phyloP scores from a whole-genome alignment of 2,329 filamentous ascomycete species.

The Coniochaeta sp. region DNA sequence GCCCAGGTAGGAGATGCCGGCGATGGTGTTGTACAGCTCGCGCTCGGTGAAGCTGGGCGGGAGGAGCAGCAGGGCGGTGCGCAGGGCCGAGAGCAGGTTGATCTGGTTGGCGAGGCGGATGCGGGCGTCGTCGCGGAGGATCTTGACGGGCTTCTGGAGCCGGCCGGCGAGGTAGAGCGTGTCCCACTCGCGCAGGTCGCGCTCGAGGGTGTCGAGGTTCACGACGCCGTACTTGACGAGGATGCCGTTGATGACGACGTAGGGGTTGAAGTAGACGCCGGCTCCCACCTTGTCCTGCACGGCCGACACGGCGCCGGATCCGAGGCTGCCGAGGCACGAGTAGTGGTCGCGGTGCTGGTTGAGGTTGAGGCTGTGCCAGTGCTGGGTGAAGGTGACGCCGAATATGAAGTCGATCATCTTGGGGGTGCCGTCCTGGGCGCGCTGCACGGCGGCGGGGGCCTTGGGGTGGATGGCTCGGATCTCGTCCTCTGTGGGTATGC shows the following conservation, averaged over 20 bases:
- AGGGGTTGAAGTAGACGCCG: slow-evolving; percentile 96
- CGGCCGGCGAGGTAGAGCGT: slow-evolving; percentile 94
- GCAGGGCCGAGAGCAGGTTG: slow-evolving; percentile 86
- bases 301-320: slow-evolving; percentile 75
- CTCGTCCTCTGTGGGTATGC: slow-evolving; percentile 46
- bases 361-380: slow-evolving; percentile 94
- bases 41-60: slow-evolving; percentile 79
- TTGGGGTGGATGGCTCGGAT: slow-evolving; percentile 69
- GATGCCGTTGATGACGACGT: slow-evolving; percentile 88
- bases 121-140: slow-evolving; percentile 84
- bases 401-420: slow-evolving; percentile 99
- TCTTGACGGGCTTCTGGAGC: slow-evolving; percentile 96
- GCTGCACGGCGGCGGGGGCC: slow-evolving; percentile 70
- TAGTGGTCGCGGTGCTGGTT: slow-evolving; percentile 87
- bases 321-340: slow-evolving; percentile 73
- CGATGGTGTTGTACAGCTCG: slow-evolving; percentile 84
- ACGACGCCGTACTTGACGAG: slow-evolving; percentile 98
- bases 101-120: slow-evolving; percentile 93
- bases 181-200: slow-evolving; percentile 84
- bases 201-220: slow-evolving; percentile 81
- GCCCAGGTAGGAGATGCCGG: slow-evolving; percentile 87
- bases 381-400: slow-evolving; percentile 86
- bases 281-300: slow-evolving; percentile 87
- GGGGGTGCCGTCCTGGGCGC: slow-evolving; percentile 77
- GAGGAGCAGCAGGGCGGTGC: slow-evolving; percentile 80